Evolutionary conservation across 768 basidiomycete genomes (phyloP).

Genomic region (Phallus indusiatus): DNA sequence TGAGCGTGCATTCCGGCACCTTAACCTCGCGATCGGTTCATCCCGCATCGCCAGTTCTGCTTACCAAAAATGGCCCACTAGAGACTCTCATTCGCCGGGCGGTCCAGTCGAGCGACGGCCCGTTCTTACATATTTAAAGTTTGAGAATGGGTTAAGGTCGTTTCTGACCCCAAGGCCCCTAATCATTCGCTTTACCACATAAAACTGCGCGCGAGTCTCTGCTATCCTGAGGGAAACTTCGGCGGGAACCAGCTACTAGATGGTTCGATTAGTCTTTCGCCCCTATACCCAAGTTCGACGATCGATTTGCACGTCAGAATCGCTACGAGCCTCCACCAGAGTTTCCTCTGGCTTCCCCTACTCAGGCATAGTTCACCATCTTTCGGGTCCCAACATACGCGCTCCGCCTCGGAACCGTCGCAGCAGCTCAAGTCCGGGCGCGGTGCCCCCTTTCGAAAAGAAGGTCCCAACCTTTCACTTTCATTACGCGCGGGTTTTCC

Average conservation of each 20-base stretch:
- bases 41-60: slow-evolving; percentile 65
- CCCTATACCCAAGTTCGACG: slow-evolving; percentile 93
- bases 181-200: slow-evolving; percentile 76
- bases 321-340: slow-evolving; percentile 92
- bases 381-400: too few relatives aligned
- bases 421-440: too few relatives aligned
- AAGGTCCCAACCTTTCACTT: too few relatives aligned
- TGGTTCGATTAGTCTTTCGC: slow-evolving; percentile 95
- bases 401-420: too few relatives aligned
- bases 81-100: slow-evolving; percentile 53
- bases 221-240: slow-evolving; percentile 79
- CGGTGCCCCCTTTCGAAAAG: too few relatives aligned
- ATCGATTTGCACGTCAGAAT: slow-evolving; percentile 96
- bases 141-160: slow-evolving; percentile 80
- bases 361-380: too few relatives aligned
- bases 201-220: slow-evolving; percentile 39
- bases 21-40: too few relatives aligned
- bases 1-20: too few relatives aligned
- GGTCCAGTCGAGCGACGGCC: slow-evolving; percentile 41
- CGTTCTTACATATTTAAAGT: slow-evolving; percentile 57
- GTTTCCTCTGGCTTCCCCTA: slow-evolving; percentile 95
- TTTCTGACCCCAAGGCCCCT: slow-evolving; percentile 82
- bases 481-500: too few relatives aligned
- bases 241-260: slow-evolving; percentile 89
- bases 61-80: slow-evolving; percentile 70